These are phyloP conservation scores for Penicillium roqueforti DNA, from an alignment of 495 filamentous ascomycete species.

Conservation along the genomic window DNA sequence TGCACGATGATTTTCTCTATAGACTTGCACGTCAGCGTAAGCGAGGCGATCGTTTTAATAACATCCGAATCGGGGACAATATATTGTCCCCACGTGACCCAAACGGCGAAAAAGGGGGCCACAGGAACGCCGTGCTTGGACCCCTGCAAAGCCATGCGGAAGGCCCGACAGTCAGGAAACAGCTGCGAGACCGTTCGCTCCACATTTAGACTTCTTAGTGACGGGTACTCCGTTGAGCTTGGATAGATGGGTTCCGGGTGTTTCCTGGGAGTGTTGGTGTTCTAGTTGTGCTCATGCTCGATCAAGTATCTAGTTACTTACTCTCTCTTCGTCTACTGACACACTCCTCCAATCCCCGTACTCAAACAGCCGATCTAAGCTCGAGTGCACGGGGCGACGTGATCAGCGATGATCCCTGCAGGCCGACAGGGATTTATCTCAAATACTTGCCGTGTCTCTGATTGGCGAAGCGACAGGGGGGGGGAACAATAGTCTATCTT, in stretches of 20 bases:
- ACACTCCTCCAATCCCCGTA: background rate
- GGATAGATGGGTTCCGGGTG: too few species aligned
- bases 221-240: background rate
- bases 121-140: slow-evolving; percentile 19
- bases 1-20: background rate
- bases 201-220: slow-evolving; percentile 18
- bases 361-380: background rate
- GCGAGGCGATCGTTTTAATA: too few species aligned
- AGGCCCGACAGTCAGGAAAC: slow-evolving; percentile 44
- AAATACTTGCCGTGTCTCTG: slow-evolving; percentile 35
- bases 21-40: too few species aligned
- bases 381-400: slow-evolving; percentile 19
- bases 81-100: background rate
- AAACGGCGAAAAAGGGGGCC: slow-evolving; percentile 4
- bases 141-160: slow-evolving; percentile 23
- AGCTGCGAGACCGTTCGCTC: slow-evolving; percentile 44
- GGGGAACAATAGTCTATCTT: slow-evolving; percentile 5
- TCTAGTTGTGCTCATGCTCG: background rate
- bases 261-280: background rate
- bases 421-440: slow-evolving; percentile 37
- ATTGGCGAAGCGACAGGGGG: slow-evolving; percentile 25
- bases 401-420: slow-evolving; percentile 32
- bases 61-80: background rate
- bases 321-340: background rate
- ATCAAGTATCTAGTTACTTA: background rate